Base-by-base conservation (phyloP, 2,329 filamentous ascomycete species). In the Pyricularia sp. region DNA sequence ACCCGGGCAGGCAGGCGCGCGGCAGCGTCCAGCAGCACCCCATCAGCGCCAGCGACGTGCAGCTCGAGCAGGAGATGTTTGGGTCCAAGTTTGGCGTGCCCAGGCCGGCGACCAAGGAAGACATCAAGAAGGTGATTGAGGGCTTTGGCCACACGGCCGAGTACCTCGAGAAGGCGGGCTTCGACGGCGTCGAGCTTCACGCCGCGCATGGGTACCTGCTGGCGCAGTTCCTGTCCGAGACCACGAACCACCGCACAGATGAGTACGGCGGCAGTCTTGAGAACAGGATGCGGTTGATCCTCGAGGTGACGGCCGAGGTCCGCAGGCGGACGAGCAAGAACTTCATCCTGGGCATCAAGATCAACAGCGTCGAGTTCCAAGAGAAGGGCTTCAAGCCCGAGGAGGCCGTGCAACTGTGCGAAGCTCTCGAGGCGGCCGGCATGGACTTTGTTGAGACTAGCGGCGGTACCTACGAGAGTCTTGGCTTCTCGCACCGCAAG, bases 111-210 rank as follows among this genome's bases (percentile, higher is more conserved):
- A 81, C 79, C 0, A 74, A 81, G 28, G 76, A 78, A 16, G 84
- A 87, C 62, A 84, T 89, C 68, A 71, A 78, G 49, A 71, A 75
- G 16, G 71, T 89, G n/a, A 78, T 86, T n/a, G 78, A 84, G 26
- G 79, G 80, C 2, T 89, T 87, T 69, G 82, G 82, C 0, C 81
- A 88, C 69, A 80, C 84, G 0, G 84, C 85, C 0, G 82, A 84
- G 69, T 88, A 82, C 68, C 75, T 84, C 4, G 79, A 88, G 66
- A 84, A 83, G 70, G 85, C 84, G 0, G 86, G 87, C 2, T 89
- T 78, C 62, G 77, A 83, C 67, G 81, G 81, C 3, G 74, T 82
- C 30, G 69, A 82, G 70, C 72, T 84, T 10, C 82, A 84, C 68
- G 80, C 74, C 16, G 82, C 66, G 9, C 66, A 67, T 69, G 82